Evolutionary conservation across 2,329 filamentous ascomycete genomes (phyloP).

Genomic region (Epicoccum sorghinum): DNA sequence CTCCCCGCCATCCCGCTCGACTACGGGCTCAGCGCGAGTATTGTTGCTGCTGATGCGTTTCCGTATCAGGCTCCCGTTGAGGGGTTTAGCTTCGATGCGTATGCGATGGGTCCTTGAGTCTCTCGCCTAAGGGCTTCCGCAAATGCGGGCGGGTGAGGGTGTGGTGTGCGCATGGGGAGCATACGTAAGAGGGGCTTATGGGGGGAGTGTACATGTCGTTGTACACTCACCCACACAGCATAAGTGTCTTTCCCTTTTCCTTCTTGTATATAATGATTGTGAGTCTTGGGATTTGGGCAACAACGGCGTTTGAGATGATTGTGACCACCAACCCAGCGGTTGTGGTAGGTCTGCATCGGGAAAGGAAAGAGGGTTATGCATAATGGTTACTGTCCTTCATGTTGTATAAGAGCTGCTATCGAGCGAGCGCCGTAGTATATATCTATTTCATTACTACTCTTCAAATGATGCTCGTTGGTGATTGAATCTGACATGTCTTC

Average conservation of each 20-base stretch:
- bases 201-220: no score
- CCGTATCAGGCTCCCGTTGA: conserved; percentile 21
- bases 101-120: conserved; percentile 18
- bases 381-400: background rate
- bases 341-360: conserved; percentile 36
- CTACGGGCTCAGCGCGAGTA: conserved; percentile 21
- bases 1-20: conserved; percentile 12
- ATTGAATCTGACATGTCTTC: no score
- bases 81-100: conserved; percentile 38
- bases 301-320: conserved; percentile 21
- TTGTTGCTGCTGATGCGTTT: conserved; percentile 20
- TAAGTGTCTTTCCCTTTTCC: background rate
- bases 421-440: no score
- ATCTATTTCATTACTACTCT: no score
- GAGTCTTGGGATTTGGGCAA: background rate
- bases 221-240: no score
- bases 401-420: background rate
- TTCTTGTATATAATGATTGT: conserved; percentile 16
- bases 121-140: background rate
- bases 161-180: no score
- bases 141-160: no score
- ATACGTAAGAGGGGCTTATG: no score
- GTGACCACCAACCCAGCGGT: conserved; percentile 32
- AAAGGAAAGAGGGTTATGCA: background rate
- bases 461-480: no score